Evolutionary conservation across 1,284 basidiomycete genomes (phyloP).

Genomic region (Gymnopus androsaceus): DNA sequence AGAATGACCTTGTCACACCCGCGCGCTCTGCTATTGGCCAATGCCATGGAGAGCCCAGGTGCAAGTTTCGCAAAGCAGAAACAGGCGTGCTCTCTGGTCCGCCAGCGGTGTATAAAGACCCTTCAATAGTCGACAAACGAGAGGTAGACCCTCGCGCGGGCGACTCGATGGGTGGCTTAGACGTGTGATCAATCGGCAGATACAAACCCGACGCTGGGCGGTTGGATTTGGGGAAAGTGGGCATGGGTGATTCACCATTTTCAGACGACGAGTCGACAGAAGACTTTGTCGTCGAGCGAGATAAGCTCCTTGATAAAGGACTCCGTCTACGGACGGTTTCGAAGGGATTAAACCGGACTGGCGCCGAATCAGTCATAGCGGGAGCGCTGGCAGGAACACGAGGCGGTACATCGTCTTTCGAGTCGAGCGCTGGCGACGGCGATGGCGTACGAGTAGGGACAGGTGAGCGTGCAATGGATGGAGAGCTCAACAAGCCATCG

Average conservation of each 20-base stretch:
- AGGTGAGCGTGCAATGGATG: not conserved
- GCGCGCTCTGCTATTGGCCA: too few relatives aligned
- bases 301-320: too few relatives aligned
- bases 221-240: too few relatives aligned
- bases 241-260: too few relatives aligned
- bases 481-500: conserved; percentile 1
- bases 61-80: not conserved
- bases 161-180: not conserved
- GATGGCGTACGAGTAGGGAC: not conserved
- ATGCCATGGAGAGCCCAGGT: not conserved
- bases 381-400: not conserved
- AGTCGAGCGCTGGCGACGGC: not conserved
- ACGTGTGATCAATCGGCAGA: not conserved
- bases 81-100: not conserved
- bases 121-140: not conserved
- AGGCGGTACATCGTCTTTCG: not conserved
- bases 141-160: not conserved
- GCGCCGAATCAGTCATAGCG: not conserved
- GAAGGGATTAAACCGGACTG: too few relatives aligned
- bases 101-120: not conserved
- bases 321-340: too few relatives aligned
- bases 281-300: too few relatives aligned
- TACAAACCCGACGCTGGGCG: not conserved
- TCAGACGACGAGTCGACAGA: too few relatives aligned
- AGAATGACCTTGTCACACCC: too few relatives aligned